These are phyloP conservation scores for Keithomyces neogunnii DNA, from an alignment of 2,329 filamentous ascomycete species.

Conservation along the genomic window DNA sequence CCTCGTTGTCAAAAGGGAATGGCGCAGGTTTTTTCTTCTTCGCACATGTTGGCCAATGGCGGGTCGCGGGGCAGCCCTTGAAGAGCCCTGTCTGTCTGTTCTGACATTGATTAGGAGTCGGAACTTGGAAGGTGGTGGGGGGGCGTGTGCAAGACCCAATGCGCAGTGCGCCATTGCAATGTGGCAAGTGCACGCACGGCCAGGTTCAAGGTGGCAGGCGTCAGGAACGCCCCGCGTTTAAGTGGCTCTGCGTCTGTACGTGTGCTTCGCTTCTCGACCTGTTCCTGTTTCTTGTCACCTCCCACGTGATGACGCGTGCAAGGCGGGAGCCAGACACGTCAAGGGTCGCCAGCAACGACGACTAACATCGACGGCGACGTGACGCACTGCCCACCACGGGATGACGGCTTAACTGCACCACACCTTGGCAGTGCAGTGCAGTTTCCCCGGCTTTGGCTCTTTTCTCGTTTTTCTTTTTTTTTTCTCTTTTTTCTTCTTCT, in stretches of 20 bases:
- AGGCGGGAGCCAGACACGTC: background rate
- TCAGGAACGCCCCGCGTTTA: conserved; percentile 29
- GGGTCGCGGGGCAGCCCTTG: conserved; percentile 21
- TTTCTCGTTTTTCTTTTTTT: background rate
- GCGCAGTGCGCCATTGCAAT: background rate
- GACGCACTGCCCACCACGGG: background rate
- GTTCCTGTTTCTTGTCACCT: background rate
- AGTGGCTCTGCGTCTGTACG: conserved; percentile 14
- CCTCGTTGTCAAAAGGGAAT: conserved; percentile 7
- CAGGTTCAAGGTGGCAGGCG: conserved; percentile 10
- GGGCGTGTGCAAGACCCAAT: background rate
- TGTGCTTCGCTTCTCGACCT: background rate
- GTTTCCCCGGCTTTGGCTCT: too few species aligned
- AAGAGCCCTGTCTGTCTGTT: conserved; percentile 20
- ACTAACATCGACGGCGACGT: background rate
- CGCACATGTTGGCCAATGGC: conserved; percentile 10
- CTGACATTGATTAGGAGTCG: conserved; percentile 13
- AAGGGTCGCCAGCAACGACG: background rate
- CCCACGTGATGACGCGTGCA: background rate
- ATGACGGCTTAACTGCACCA: background rate
- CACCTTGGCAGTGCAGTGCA: too few species aligned
- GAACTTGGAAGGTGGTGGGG: conserved; percentile 6
- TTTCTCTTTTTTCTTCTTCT: background rate
- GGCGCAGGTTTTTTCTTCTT: conserved; percentile 9
- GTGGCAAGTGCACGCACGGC: conserved; percentile 6